Evolutionary conservation across 2,329 filamentous ascomycete species (phyloP), one percentile per base, ranked within the genome.

Genomic region (Fusarium verrucosum): DNA sequence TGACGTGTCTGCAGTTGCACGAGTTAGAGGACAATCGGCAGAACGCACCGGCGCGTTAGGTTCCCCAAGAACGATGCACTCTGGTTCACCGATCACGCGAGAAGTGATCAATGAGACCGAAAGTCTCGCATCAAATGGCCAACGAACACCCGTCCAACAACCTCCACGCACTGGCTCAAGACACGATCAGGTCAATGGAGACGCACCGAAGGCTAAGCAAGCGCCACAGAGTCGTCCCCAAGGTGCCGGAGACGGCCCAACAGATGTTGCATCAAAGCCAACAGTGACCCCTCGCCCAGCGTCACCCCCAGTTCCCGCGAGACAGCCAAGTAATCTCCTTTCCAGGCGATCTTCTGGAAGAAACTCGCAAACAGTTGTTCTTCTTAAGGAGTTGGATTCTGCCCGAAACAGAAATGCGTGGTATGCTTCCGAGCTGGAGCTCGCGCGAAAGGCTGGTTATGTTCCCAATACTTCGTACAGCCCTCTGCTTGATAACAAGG

Each of bases 391-490:
- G 74, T 83, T 99, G 3, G 94, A 99, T 74, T 84, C 88, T 10
- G 85, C 89, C 5, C 92, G 92, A 71, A 95, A 90, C 72, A 87
- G 91, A 47, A 98, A 97, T 77, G 94, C 94, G 1, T 99, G 95
- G 95, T 97, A 96, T 76, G 92, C 93, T 9, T 97, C 94, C 0
- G 95, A 99, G 77, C 82, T 99, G 41, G 92, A 96, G 56, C 82
- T 99, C 64, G 96, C 95, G 8, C 88, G 91, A 45, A 97, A 97
- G 77, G 87, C 92, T 36, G 95, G 95, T 7, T 99, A 98, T 72
- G 84, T 87, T 8, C 86, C 92, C 16, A 92, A 87, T 62, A 81
- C 87, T 4, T 87, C 88, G 2, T 85, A 87, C 23, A 91, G 87
- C 72, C 88, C 92, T 14, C 83, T 88, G 1, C 81, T 97, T 22